Conservation (phyloP, 805 yeast species). For the Candida nanaspora region DNA sequence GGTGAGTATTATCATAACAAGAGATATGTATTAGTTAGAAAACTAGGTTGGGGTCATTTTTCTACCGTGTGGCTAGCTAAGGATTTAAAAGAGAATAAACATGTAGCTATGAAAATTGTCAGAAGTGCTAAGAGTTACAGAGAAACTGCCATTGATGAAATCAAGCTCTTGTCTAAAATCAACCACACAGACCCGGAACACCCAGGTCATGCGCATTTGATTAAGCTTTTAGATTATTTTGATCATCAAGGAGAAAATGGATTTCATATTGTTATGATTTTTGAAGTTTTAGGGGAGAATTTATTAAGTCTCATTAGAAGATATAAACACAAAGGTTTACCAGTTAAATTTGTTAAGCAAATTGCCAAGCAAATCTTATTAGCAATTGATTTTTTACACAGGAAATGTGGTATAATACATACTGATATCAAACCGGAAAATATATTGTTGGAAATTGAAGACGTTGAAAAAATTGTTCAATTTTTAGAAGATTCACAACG, state of each 20-base stretch:
- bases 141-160: constrained; percentile 92
- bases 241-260: constrained; percentile 89
- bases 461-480: constrained; percentile 44
- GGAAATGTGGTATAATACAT: constrained; percentile 61
- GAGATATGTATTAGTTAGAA: constrained; percentile 74
- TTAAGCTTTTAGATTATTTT: constrained; percentile 76
- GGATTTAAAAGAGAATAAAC: constrained; percentile 48
- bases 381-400: constrained; percentile 52
- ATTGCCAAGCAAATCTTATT: constrained; percentile 49
- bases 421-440: constrained; percentile 78
- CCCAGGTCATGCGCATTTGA: constrained; percentile 77
- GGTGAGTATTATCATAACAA: constrained; percentile 75
- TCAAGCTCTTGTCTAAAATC: constrained; percentile 64
- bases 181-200: constrained; percentile 58
- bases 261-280: constrained; percentile 90
- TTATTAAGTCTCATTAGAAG: constrained; percentile 75
- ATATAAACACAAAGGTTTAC: constrained; percentile 45
- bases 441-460: constrained; percentile 44
- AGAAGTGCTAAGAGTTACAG: constrained; percentile 66
- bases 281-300: constrained; percentile 95
- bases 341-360: constrained; percentile 47
- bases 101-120: constrained; percentile 92
- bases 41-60: constrained; percentile 98
- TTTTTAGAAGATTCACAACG: constrained; percentile 33
- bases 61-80: constrained; percentile 91